These are phyloP conservation scores for Sodiomyces alkalinus DNA, from an alignment of 2,329 filamentous ascomycete species.

Conservation along the genomic window DNA sequence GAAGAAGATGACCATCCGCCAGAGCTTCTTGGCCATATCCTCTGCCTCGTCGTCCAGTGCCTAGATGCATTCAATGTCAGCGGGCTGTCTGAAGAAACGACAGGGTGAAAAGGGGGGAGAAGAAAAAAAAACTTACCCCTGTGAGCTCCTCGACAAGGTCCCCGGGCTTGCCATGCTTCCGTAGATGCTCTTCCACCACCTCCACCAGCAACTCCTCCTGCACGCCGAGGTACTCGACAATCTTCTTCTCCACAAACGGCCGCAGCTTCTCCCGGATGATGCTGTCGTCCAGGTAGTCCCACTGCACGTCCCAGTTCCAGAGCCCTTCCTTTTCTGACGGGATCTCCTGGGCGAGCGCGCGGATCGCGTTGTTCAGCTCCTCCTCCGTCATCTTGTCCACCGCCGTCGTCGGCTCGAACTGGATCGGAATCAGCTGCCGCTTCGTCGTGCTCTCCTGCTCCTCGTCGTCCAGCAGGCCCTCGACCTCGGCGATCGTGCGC, in stretches of 20 bases:
- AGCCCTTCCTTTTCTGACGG: constrained; percentile 73
- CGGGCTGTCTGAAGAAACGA: not conserved
- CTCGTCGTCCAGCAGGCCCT: constrained; percentile 88
- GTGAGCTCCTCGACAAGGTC: constrained; percentile 74
- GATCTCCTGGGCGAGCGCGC: constrained; percentile 76
- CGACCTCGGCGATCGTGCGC: constrained; percentile 82
- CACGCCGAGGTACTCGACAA: constrained; percentile 89
- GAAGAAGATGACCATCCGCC: constrained; percentile 97
- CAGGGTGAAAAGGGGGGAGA: not conserved
- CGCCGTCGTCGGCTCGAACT: constrained; percentile 56
- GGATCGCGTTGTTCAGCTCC: constrained; percentile 68
- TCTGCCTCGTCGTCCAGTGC: constrained; percentile 91
- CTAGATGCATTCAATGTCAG: constrained; percentile 26
- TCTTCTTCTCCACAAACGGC: constrained; percentile 96
- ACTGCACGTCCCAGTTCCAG: constrained; percentile 87
- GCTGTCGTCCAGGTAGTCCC: constrained; percentile 75
- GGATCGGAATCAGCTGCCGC: constrained; percentile 67
- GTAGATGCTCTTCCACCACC: constrained; percentile 76
- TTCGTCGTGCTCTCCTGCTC: constrained; percentile 61
- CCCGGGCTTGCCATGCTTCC: constrained; percentile 57
- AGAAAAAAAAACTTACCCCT: constrained; percentile 47
- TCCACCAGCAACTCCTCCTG: constrained; percentile 94
- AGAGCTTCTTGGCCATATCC: constrained; percentile 86
- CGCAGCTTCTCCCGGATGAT: constrained; percentile 74
- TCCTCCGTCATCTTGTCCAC: constrained; percentile 65